Base-by-base conservation (phyloP, 148 eudicot species). In the Dysphania ambrosioides region DNA sequence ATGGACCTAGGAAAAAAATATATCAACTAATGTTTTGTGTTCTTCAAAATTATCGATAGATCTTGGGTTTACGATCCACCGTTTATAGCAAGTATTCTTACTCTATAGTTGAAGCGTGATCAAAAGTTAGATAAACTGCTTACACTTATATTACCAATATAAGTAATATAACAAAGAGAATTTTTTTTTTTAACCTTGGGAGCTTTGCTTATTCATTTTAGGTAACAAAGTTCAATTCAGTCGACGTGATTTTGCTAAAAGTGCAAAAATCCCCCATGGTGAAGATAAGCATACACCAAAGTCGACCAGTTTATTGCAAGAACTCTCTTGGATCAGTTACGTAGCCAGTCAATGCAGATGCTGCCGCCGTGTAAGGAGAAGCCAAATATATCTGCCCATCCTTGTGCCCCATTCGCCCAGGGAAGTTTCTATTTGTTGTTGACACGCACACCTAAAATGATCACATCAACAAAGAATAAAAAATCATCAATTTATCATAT, bases 301-400 rank as follows among this genome's bases (percentile, higher is more conserved):
- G 47, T 34, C 16, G 0, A 32, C 26, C 42, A 30, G 47, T 29
- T 65, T 65, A 88, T 75, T 79, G 82, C 79, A 90, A 80, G 83
- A 92, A 92, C 75, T 92, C 93, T 81, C 96, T 78, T 38, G 96
- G 97, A 72, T 92, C 97, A 18, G 93, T 88, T 21, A 92, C 97
- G 41, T 77, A 92, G 8, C 97, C 97, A 26, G 96, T 92, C 77
- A 90, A 84, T 24, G 97, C 96, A 8, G 96, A 92, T 15, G 93
- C 97, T 34, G 96, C 97, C 49, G 96, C 96, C 41, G 96, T 92
- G 82, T 88, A 90, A 1, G 97, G 97, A 74, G 97, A 92, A 29
- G 97, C 97, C 15, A 92, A 81, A 76, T 92, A 92, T 23, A 92
- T 90, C 80, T 92, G 93, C 63, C 97, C 97, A 71, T 92, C 97